Evolutionary conservation across 805 yeast genomes (phyloP).

Genomic region (Suhomyces sp.): DNA sequence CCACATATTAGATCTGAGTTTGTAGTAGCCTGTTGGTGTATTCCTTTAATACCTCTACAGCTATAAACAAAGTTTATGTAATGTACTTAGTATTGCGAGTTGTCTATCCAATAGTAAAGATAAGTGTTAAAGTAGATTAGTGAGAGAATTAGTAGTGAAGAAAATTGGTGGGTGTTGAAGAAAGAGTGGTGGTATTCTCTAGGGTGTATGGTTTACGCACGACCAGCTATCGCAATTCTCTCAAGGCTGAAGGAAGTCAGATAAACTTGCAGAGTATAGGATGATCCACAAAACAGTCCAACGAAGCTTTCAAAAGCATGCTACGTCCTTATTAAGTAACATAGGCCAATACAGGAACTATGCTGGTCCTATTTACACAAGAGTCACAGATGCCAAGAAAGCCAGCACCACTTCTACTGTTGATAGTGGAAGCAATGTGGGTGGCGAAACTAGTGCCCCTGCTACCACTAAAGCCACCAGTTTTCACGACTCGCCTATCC

Average conservation of each 20-base stretch:
- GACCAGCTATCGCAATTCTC: neutral
- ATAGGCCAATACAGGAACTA: conserved; percentile 1
- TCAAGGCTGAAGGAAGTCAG: neutral
- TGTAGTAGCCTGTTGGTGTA: no score
- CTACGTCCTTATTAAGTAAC: neutral
- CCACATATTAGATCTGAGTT: no score
- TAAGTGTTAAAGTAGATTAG: no score
- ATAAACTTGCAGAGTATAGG: neutral
- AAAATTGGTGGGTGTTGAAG: neutral
- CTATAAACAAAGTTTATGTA: no score
- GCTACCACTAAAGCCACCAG: neutral
- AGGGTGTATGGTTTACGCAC: neutral
- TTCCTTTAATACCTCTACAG: no score
- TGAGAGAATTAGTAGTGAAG: no score
- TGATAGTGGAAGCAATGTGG: neutral
- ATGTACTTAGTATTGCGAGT: no score
- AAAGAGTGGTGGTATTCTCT: neutral
- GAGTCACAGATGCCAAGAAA: conserved; percentile 4
- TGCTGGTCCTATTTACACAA: conserved; percentile 10
- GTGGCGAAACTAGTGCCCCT: neutral
- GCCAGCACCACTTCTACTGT: neutral
- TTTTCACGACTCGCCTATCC: conserved; percentile 23
- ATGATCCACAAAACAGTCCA: neutral
- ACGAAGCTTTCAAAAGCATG: neutral
- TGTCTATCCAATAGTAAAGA: no score